These are phyloP conservation scores for Chamaenerion angustifolium DNA, from an alignment of 345 rosid species.

Conservation along the genomic window DNA sequence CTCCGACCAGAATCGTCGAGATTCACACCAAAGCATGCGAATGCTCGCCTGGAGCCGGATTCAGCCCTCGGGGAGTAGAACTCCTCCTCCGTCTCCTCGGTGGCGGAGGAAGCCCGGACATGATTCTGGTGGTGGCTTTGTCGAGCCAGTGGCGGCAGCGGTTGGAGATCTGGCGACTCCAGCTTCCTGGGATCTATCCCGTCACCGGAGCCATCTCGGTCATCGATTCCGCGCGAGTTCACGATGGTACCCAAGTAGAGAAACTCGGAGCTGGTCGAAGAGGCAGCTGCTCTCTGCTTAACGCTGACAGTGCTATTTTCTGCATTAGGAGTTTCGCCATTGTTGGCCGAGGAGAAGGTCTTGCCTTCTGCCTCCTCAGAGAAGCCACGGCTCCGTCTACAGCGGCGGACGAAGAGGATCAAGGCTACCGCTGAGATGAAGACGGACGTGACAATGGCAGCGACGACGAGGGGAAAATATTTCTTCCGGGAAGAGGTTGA, in stretches of 20 bases:
- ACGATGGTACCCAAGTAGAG: no score
- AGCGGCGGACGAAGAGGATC: slow-evolving; percentile 35
- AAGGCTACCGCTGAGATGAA: slow-evolving; percentile 34
- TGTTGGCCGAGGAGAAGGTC: slow-evolving; percentile 18
- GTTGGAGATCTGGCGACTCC: slow-evolving; percentile 94
- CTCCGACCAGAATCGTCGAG: slow-evolving; percentile 25
- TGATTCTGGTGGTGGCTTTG: slow-evolving; percentile 29
- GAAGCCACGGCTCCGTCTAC: slow-evolving; percentile 11
- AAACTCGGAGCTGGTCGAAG: slow-evolving; percentile 59
- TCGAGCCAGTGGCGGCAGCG: slow-evolving; percentile 71
- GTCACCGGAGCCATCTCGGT: slow-evolving; percentile 5
- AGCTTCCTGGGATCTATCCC: slow-evolving; percentile 40
- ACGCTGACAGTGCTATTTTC: background rate
- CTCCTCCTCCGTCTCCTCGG: slow-evolving; percentile 69
- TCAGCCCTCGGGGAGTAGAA: slow-evolving; percentile 91
- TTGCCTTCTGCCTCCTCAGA: slow-evolving; percentile 30
- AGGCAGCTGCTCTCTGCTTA: slow-evolving; percentile 31
- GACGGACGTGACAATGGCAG: slow-evolving; percentile 30
- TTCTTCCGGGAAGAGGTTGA: slow-evolving; percentile 60
- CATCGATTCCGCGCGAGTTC: no score
- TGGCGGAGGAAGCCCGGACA: slow-evolving; percentile 27
- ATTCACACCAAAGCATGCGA: slow-evolving; percentile 15
- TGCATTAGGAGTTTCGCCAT: slow-evolving; percentile 12
- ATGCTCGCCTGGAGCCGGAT: slow-evolving; percentile 56
- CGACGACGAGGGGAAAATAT: slow-evolving; percentile 46